Percentiles rank a stretch among this genome's conserved stretches.
Conservation (phyloP, 768 basidiomycete species). For the Erythrobasidium yunnanense region DNA sequence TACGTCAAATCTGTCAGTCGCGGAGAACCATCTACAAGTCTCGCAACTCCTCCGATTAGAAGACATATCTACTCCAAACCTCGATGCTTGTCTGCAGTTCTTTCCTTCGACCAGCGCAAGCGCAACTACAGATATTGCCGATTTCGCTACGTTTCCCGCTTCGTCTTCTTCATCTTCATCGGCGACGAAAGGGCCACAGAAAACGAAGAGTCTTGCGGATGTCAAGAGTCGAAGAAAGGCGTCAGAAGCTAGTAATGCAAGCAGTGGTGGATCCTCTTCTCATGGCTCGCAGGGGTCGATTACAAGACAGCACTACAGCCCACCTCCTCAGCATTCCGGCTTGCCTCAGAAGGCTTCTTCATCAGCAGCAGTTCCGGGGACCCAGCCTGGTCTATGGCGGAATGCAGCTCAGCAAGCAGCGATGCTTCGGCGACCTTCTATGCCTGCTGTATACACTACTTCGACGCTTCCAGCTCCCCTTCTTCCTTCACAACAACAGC, state of each 20-base stretch:
- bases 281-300: no score
- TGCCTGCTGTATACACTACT: constrained; percentile 15
- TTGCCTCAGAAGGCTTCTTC: constrained; percentile 5
- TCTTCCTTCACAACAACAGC: no score
- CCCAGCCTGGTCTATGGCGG: no score
- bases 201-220: constrained; percentile 15
- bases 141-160: background rate
- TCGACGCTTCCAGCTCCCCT: no score
- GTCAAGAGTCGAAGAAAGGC: background rate
- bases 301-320: no score
- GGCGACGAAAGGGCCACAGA: background rate
- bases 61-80: constrained; percentile 20
- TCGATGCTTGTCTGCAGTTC: constrained; percentile 24
- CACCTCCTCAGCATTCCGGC: background rate
- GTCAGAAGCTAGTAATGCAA: constrained; percentile 7
- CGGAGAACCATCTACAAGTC: background rate
- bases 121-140: background rate
- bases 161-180: background rate
- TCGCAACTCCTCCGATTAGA: background rate
- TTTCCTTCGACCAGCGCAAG: background rate
- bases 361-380: no score
- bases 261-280: constrained; percentile 2
- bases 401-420: no score
- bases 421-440: constrained; percentile 11
- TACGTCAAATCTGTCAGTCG: constrained; percentile 3